Conservation (phyloP, 805 yeast genomes). For the Candida palmyrensis region DNA sequence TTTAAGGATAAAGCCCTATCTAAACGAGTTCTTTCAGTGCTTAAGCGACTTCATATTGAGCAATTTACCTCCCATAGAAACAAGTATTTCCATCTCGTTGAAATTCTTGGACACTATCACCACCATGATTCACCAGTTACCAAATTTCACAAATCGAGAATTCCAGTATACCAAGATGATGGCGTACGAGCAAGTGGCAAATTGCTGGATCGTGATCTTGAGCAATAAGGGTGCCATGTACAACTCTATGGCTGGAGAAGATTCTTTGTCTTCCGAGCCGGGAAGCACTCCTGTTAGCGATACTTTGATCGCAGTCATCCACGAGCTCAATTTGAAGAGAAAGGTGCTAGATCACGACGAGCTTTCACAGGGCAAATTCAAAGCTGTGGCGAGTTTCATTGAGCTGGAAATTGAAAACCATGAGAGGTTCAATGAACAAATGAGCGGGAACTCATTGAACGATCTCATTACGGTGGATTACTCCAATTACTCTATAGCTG, state of each 20-base stretch:
- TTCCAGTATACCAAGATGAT: constrained; percentile 45
- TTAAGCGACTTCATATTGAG: constrained; percentile 70
- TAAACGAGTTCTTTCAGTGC: constrained; percentile 65
- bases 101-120: constrained; percentile 61
- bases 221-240: constrained; percentile 15
- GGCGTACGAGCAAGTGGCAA: constrained; percentile 58
- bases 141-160: constrained; percentile 57
- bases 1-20: constrained; percentile 60
- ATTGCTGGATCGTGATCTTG: constrained; percentile 51
- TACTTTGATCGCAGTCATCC: constrained; percentile 22
- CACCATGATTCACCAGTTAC: constrained; percentile 54
- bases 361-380: constrained; percentile 36
- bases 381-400: constrained; percentile 40
- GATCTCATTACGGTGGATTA: constrained; percentile 41
- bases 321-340: constrained; percentile 33
- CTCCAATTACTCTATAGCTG: constrained; percentile 36
- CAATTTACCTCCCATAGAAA: constrained; percentile 68
- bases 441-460: constrained; percentile 16
- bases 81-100: constrained; percentile 48
- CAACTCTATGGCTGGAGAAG: not conserved
- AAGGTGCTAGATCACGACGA: constrained; percentile 44
- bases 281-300: constrained; percentile 9
- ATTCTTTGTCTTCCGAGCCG: not conserved
- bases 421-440: constrained; percentile 19
- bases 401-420: constrained; percentile 31